Conservation (phyloP, 1,284 basidiomycete genomes). For the Uromyces viciae-fabae region DNA sequence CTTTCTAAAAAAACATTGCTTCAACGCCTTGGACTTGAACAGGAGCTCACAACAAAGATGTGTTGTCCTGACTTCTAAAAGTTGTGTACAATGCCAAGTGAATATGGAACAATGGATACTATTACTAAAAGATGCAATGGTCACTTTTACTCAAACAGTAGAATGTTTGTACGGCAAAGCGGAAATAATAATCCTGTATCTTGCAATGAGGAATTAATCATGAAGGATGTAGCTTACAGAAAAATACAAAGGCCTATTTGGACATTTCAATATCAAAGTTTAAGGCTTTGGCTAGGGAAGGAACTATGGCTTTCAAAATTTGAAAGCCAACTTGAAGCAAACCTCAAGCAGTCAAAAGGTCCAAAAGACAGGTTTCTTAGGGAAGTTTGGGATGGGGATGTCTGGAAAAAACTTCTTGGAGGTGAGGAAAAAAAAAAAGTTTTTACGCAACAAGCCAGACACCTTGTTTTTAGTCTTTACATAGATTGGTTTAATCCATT, state of each 20-base stretch:
- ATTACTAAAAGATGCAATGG: not conserved
- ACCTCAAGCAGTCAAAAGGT: not conserved
- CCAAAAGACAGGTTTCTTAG: not conserved
- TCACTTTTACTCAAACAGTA: not conserved
- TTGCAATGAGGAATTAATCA: not conserved
- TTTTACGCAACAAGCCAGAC: not conserved
- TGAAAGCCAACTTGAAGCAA: not conserved
- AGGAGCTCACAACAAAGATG: not conserved
- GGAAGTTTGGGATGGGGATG: not conserved
- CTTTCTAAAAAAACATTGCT: not conserved
- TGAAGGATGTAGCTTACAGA: not conserved
- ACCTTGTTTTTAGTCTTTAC: conserved; percentile 21
- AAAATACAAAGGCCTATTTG: not conserved
- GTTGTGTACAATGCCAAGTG: not conserved
- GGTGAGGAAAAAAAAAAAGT: not conserved
- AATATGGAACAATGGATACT: not conserved
- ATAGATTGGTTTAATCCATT: conserved; percentile 38
- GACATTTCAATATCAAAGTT: not conserved
- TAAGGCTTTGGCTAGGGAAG: not conserved
- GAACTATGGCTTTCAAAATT: not conserved
- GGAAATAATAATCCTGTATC: not conserved
- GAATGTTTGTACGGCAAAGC: not conserved
- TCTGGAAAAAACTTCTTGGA: not conserved
- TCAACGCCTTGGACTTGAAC: not conserved
- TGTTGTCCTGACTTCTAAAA: conserved; percentile 6